These are phyloP conservation scores for Oryza coarctata DNA, from an alignment of 176 grass and related monocot genomes.

Conservation along the genomic window DNA sequence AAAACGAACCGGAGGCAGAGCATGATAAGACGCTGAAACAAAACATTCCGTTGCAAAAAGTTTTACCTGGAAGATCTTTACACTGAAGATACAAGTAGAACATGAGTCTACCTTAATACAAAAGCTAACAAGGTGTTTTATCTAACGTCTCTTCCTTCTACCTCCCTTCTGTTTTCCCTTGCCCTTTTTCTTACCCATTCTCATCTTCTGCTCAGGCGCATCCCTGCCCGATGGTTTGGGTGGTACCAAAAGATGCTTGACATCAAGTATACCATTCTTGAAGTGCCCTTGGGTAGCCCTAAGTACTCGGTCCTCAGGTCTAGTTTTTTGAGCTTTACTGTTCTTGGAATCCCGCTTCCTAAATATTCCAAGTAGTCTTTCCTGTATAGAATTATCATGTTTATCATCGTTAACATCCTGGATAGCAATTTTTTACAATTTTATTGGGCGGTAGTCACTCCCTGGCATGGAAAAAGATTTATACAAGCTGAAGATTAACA, in stretches of 20 bases:
- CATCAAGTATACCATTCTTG: conserved; percentile 86
- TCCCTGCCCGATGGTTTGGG: conserved; percentile 57
- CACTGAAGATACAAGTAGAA: neutral
- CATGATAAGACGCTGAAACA: neutral
- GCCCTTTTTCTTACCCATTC: conserved; percentile 51
- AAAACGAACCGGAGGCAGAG: neutral
- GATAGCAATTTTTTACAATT: conserved; percentile 2
- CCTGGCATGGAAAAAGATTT: neutral
- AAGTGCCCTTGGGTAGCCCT: conserved; percentile 80
- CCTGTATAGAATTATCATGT: conserved; percentile 50
- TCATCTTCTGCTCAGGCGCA: conserved; percentile 31
- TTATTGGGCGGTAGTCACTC: neutral
- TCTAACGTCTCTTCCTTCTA: conserved; percentile 52
- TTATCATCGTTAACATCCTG: conserved; percentile 7
- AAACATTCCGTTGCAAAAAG: neutral
- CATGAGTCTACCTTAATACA: neutral
- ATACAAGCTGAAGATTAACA: neutral
- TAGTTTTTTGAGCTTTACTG: conserved; percentile 54
- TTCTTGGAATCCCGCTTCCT: conserved; percentile 47
- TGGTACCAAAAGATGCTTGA: conserved; percentile 65
- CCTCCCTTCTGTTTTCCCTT: conserved; percentile 63
- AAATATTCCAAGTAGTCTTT: conserved; percentile 67
- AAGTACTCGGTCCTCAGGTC: conserved; percentile 63
- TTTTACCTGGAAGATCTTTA: neutral
- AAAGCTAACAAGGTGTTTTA: neutral